These are phyloP conservation scores for Canna indica DNA, from an alignment of 176 grass and related monocot genomes.

Conservation along the genomic window DNA sequence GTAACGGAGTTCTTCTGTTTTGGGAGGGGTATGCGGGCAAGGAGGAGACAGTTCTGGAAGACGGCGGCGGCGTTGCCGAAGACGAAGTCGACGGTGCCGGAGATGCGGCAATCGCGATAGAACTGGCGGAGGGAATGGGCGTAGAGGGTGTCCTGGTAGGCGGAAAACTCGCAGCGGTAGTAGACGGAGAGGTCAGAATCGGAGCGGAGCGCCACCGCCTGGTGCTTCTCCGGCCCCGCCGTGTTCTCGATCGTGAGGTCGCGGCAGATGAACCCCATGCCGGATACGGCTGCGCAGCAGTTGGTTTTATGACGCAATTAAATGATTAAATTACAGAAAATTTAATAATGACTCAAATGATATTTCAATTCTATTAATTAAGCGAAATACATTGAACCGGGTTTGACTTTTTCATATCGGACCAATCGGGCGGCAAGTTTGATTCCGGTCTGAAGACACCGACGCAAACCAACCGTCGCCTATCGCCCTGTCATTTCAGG, in stretches of 20 bases:
- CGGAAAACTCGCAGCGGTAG: constrained; percentile 2
- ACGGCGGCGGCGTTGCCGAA: constrained; percentile 17
- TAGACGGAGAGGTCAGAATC: constrained; percentile 10
- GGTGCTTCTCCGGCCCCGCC: constrained; percentile 4
- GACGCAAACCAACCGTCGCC: too few species aligned
- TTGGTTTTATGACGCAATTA: background rate
- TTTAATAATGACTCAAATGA: too few species aligned
- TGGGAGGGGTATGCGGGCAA: background rate
- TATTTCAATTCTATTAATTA: too few species aligned
- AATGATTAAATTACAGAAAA: too few species aligned
- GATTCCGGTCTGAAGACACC: too few species aligned
- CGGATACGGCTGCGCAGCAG: background rate
- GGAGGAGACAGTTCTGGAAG: constrained; percentile 5
- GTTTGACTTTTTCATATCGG: too few species aligned
- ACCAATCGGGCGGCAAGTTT: too few species aligned
- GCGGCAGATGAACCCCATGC: constrained; percentile 8
- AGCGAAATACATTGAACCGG: too few species aligned
- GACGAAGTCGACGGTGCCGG: constrained; percentile 15
- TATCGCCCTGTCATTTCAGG: too few species aligned
- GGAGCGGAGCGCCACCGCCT: constrained; percentile 19
- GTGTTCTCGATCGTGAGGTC: constrained; percentile 17
- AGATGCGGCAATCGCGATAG: constrained; percentile 5
- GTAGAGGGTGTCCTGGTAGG: constrained; percentile 11
- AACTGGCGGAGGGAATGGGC: constrained; percentile 21
- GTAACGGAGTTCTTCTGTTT: constrained; percentile 13